Base-by-base conservation (phyloP, 257 asterid species). In the Salvia rosmarinus region DNA sequence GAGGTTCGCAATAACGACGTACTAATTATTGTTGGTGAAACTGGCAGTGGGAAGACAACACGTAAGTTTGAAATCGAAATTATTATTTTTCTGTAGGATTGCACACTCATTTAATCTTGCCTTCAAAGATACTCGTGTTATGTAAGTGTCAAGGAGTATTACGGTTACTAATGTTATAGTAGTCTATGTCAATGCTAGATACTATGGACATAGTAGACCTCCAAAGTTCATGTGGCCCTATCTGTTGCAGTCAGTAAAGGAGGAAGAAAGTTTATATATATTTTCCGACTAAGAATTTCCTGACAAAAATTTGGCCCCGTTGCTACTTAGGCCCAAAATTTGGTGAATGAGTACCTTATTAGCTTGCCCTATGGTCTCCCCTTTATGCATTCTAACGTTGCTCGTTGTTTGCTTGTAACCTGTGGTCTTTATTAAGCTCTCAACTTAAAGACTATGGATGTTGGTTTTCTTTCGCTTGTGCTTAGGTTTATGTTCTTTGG, bases 21-120 rank as follows among this genome's bases (percentile, higher is more conserved):
- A 4, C 85, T 94, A 50, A 91, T 94, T 73, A 82, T 94, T 82
- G 99, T 94, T 55, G 99, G 99, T 80, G 97, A 94, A 81, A 91
- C 99, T 68, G 96, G 96, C 49, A 94, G 98, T 71, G 98, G 98
- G 78, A 91, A 94, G 84, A 94, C 98, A 70, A 94, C 98, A 37
- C 98, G 98, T 94, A 83, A 89, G 98, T 81, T 56, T 58, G 71
- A 3, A 13, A 25, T 19, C 50, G 5, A 12, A 35, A 4, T 17
- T 23, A 8, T 3, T 25, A 2, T 4, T 34, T 71, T 20, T 34
- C 1, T 9, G 5, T 40, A 20, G 51, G 25, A 49, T 25, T 52
- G n/a, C 32, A 34, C 32, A 39, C 44, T 39, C 25, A 14, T 56
- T 60, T 47, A 17, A 47, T 64, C 35, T 62, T 70, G 42, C 52